Base-by-base conservation (phyloP, 768 basidiomycete species). In the Phanerochaete sordida region DNA sequence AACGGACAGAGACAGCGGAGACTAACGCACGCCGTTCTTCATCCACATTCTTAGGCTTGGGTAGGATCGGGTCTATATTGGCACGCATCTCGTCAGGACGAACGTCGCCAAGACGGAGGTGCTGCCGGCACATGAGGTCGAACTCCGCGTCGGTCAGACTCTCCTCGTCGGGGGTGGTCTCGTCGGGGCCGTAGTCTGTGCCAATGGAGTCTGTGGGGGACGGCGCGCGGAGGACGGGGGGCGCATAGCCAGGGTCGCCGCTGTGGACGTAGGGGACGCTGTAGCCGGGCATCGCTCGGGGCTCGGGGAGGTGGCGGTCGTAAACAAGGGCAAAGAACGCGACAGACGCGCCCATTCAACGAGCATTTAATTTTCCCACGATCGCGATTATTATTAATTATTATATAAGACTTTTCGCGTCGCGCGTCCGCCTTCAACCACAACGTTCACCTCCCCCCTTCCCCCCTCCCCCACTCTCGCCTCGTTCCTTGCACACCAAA, bases 201-300 rank as follows among this genome's bases (percentile, higher is more conserved):
- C 76, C 79, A 51, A 81, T 72, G 15, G 80, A 79, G 53, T 76
- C 78, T 8, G 77, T 76, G 30, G 80, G 81, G 2, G 80, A 81
- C 4, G 78, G 74, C 8, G 76, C 73, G 35, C 80, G 76, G 23
- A 80, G 74, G 58, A 81, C 70, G 2, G 80, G 79, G 1, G 80
- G 72, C 31, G 74, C 79, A 59, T 81, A 81, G 1, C 68, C 67
- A 15, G 69, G 62, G 47, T 70, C 66, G 28, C 64, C 65, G 16
- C 67, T 64, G 48, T 69, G 65, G 9, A 67, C 59, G 55, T 64
- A 64, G 43, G 68, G 65, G 19, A 56, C 56, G 31, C 49, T 61
- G 31, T 69, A 65, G 16, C 59, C 31, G 31, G 64, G 62, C 62
- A 63, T 65, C 16, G n/a, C n/a, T n/a, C n/a, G n/a, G n/a, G n/a